Percentiles rank a stretch among this genome's conserved stretches.
These are phyloP conservation scores for Neonectria ditissima DNA, from an alignment of 2,329 filamentous ascomycete genomes.

Conservation along the genomic window DNA sequence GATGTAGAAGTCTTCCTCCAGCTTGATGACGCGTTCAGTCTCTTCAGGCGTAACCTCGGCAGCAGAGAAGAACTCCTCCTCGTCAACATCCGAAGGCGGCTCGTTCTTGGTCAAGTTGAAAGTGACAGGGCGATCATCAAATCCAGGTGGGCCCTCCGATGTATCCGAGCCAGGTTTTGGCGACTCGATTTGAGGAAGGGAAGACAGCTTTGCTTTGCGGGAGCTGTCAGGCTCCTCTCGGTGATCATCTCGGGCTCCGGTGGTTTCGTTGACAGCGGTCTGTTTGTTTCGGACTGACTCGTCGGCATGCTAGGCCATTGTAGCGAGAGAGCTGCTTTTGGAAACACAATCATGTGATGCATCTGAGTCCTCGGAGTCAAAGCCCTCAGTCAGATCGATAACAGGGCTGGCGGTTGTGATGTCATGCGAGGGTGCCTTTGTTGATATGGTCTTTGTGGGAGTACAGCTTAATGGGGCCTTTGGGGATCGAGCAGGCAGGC, in stretches of 20 bases:
- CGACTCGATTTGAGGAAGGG: neutral
- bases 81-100: neutral
- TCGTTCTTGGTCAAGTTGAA: constrained; percentile 7
- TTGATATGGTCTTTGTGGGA: neutral
- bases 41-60: neutral
- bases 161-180: neutral
- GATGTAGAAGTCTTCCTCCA: constrained; percentile 9
- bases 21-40: constrained; percentile 6
- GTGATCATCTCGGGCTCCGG: neutral
- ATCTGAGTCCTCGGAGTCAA: constrained; percentile 6
- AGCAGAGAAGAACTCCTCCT: constrained; percentile 17
- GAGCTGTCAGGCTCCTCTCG: neutral
- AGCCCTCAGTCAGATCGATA: constrained; percentile 4
- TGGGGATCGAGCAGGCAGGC: neutral
- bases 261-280: no score
- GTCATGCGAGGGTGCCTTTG: neutral
- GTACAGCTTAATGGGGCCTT: neutral
- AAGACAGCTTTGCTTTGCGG: neutral
- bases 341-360: neutral
- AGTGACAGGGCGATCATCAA: neutral
- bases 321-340: neutral
- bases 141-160: neutral
- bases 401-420: neutral
- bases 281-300: neutral
- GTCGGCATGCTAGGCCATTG: neutral